Evolutionary conservation across 805 yeast genomes (phyloP), one percentile per base, ranked within the genome.

Genomic region (Yamadazyma philogaea): DNA sequence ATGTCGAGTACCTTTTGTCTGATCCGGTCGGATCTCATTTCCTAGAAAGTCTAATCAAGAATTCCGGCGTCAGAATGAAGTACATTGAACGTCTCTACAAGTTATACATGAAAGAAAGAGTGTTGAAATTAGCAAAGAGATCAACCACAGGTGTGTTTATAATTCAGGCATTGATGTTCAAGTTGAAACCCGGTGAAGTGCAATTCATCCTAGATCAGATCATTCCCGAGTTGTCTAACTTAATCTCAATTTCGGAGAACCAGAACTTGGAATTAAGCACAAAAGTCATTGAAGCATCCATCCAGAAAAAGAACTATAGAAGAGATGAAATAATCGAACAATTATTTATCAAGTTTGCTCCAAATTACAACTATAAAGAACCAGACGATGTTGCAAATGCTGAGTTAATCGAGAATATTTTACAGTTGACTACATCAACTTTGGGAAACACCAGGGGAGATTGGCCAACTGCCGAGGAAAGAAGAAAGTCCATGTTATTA

Each of bases 11-110:
- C 54, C 70, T 90, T 42, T 65, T 91, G 28, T 79, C 93, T 7
- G 96, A 89, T 56, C 72, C 95, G 1, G 87, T 90, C n/a, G 99
- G 98, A 0, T 84, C 95, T 1, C 97, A 89, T 63, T 91, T 93
- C 68, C 70, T 91, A 20, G 88, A 93, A 61, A 75, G 82, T 15
- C 75, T 81, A 8, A 70, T 90, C 39, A 78, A 75, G 37, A 77
- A 75, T 45, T 81, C 83, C 47, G 75, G 74, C 10, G 74, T 63
- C 7, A 80, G 93, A 50, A 64, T 77, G 48, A 83, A 79, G 49
- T 81, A 79, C 56, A 77, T 85, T 16, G 85, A 82, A 53, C 75
- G 96, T 52, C 61, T 91, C 36, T 87, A 79, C 66, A 66, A 64
- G 31, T 60, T 77, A 5, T 87, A 89, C 65, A 86, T 90, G 82